Conservation (phyloP, 2,329 filamentous ascomycete genomes). For the Arthrocladium fulminans region DNA sequence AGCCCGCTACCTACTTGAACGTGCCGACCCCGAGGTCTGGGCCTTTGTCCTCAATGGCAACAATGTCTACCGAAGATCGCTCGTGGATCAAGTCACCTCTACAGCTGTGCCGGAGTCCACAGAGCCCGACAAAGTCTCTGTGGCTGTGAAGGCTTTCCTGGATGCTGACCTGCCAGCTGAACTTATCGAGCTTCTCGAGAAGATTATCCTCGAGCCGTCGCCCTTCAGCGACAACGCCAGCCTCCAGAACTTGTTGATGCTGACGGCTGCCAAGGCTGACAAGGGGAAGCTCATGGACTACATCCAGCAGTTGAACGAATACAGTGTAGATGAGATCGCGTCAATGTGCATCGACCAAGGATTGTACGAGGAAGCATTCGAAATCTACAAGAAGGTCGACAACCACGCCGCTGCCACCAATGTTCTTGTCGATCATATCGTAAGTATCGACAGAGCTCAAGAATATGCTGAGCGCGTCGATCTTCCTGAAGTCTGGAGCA, state of each 20-base stretch:
- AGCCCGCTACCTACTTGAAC: constrained; percentile 85
- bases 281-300: constrained; percentile 93
- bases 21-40: constrained; percentile 87
- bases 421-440: constrained; percentile 89
- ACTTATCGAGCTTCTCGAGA: constrained; percentile 94
- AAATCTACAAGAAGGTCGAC: constrained; percentile 96
- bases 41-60: constrained; percentile 88
- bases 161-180: constrained; percentile 83
- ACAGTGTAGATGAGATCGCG: constrained; percentile 87
- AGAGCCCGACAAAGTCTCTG: constrained; percentile 87
- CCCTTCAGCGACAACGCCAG: constrained; percentile 96
- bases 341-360: constrained; percentile 89
- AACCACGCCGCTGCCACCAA: constrained; percentile 80
- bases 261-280: constrained; percentile 94
- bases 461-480: constrained; percentile 94
- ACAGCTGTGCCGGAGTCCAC: constrained; percentile 88
- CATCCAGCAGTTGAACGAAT: constrained; percentile 81
- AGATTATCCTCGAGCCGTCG: constrained; percentile 99
- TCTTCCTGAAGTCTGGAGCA: constrained; percentile 92
- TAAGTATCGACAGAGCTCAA: constrained; percentile 95
- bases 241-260: constrained; percentile 89
- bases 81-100: constrained; percentile 92
- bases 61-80: constrained; percentile 86
- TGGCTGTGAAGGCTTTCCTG: constrained; percentile 89
- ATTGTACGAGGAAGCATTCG: constrained; percentile 91